phyloP scores from a whole-genome alignment of 2,329 filamentous ascomycete species.

The Gremmenia infestans region DNA sequence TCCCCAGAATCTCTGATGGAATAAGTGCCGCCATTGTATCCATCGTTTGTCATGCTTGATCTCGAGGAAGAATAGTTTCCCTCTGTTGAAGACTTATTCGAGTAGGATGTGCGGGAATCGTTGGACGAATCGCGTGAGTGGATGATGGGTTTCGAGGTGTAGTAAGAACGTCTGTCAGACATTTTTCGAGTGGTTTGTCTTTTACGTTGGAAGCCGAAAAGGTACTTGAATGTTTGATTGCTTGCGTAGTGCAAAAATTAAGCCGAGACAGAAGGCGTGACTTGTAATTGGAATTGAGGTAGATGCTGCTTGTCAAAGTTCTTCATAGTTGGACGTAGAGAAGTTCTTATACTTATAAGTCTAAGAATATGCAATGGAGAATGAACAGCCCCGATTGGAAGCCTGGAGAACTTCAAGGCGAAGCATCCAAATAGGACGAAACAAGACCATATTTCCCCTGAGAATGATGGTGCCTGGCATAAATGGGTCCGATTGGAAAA shows the following conservation, averaged over 20 bases:
- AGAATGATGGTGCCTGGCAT: neutral
- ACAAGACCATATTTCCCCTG: neutral
- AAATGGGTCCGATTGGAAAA: neutral
- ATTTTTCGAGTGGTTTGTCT: conserved; percentile 6
- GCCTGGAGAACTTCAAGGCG: neutral
- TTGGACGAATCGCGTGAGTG: conserved; percentile 11
- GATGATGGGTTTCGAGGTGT: conserved; percentile 7
- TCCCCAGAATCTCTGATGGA: neutral
- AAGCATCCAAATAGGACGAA: neutral
- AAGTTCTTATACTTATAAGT: neutral
- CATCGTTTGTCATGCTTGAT: conserved; percentile 8
- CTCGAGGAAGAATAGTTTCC: conserved; percentile 6
- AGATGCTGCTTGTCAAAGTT: neutral
- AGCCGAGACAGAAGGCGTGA: neutral
- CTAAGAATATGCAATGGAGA: neutral
- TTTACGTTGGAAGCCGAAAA: neutral
- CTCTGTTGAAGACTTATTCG: conserved; percentile 7
- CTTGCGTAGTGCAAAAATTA: neutral
- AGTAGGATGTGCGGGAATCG: conserved; percentile 11
- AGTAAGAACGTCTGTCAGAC: conserved; percentile 2
- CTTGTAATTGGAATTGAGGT: neutral
- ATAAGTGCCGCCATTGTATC: neutral
- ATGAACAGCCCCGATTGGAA: neutral
- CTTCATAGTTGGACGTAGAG: neutral
- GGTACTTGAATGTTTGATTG: neutral